phyloP scores from a whole-genome alignment of 352 stramenopile genomes.

The Phytophthora chlamydospora region DNA sequence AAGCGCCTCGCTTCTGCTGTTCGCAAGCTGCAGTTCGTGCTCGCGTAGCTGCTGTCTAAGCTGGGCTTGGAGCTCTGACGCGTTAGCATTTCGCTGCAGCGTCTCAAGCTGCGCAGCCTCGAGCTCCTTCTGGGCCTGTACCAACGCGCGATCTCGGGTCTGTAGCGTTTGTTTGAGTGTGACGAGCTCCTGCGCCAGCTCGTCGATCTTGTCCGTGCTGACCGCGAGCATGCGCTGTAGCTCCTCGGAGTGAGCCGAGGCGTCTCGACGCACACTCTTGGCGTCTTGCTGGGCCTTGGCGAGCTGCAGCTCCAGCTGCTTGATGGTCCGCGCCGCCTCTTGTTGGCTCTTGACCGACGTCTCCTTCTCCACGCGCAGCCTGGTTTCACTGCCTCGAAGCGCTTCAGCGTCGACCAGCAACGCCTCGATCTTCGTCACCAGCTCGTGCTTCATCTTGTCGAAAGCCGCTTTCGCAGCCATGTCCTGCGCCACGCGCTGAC shows the following conservation, averaged over 20 bases:
- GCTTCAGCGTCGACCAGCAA: slow-evolving; percentile 57
- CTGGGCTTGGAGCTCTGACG: slow-evolving; percentile 44
- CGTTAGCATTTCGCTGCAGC: slow-evolving; percentile 39
- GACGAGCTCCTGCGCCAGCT: slow-evolving; percentile 49
- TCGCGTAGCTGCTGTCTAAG: slow-evolving; percentile 46
- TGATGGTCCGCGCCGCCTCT: slow-evolving; percentile 40
- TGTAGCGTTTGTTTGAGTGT: slow-evolving; percentile 46
- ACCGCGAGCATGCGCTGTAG: slow-evolving; percentile 50
- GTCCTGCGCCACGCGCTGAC: slow-evolving; percentile 15
- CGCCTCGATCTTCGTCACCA: slow-evolving; percentile 69
- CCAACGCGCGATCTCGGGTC: slow-evolving; percentile 45
- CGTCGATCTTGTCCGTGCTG: slow-evolving; percentile 46
- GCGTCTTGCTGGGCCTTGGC: slow-evolving; percentile 51
- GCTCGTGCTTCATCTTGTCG: slow-evolving; percentile 56
- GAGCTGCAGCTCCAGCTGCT: slow-evolving; percentile 55
- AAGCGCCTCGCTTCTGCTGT: slow-evolving; percentile 37
- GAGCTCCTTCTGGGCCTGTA: slow-evolving; percentile 45
- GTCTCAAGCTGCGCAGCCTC: slow-evolving; percentile 55
- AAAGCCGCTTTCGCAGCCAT: slow-evolving; percentile 32
- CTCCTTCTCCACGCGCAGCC: slow-evolving; percentile 67
- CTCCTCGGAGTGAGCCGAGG: slow-evolving; percentile 45
- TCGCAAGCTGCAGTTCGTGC: slow-evolving; percentile 45
- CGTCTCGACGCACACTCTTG: slow-evolving; percentile 61
- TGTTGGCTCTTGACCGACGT: slow-evolving; percentile 40
- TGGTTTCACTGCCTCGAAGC: slow-evolving; percentile 48